Percentiles rank a stretch among this genome's conserved stretches.
Evolutionary conservation across 208 protist genomes (phyloP).

Genomic region (Willaertia magna): DNA sequence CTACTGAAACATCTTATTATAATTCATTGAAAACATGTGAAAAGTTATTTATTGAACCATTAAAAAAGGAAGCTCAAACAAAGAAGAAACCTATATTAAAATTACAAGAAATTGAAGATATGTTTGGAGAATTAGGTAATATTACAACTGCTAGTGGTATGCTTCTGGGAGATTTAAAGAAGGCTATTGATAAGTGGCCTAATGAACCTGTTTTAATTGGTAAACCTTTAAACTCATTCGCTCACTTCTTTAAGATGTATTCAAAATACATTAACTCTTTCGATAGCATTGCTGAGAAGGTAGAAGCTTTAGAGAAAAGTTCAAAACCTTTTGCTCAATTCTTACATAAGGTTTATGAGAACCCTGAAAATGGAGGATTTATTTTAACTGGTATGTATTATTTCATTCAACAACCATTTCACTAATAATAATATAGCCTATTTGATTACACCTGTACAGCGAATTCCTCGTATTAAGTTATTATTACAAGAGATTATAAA

Average conservation of each 20-base stretch:
- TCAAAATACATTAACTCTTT: background rate
- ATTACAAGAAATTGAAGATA: background rate
- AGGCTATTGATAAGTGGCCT: background rate
- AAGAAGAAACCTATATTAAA: background rate
- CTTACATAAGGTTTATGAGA: background rate
- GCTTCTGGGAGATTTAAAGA: background rate
- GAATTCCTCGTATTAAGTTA: background rate
- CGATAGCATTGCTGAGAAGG: background rate
- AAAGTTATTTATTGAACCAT: background rate
- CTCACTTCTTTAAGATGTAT: background rate
- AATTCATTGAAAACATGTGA: background rate
- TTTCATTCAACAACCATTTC: no score
- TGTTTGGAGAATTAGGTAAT: background rate
- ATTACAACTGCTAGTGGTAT: background rate
- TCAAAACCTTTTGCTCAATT: background rate
- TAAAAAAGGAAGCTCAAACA: background rate
- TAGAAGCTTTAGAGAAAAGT: background rate
- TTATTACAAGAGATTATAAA: background rate
- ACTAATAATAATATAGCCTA: no score
- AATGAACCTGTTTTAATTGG: background rate
- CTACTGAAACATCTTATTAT: background rate
- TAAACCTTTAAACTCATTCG: background rate
- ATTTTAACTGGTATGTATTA: no score
- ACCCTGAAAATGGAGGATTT: background rate
- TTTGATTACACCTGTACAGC: background rate